Conservation (phyloP, 1,284 basidiomycete genomes). For the Ustilago trichophora region DNA sequence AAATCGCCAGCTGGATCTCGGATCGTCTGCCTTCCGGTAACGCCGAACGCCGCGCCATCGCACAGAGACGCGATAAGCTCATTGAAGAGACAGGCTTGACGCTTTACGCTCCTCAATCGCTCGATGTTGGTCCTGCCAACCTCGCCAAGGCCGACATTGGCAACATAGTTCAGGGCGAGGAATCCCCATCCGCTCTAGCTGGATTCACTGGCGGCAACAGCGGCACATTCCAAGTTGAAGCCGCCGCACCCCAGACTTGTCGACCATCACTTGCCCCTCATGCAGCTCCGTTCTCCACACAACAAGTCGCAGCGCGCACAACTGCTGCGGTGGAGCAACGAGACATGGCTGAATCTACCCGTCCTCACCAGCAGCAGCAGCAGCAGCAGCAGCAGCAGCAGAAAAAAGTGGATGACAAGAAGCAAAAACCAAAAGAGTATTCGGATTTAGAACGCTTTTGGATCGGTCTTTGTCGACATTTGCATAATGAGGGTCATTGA, state of each 20-base stretch:
- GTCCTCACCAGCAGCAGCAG: not conserved
- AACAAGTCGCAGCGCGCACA: conserved; percentile 4
- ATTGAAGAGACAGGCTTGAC: conserved; percentile 29
- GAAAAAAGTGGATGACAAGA: not conserved
- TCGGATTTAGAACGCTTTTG: conserved; percentile 60
- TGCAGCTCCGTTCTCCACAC: conserved; percentile 14
- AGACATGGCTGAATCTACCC: too few relatives aligned
- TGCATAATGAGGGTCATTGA: conserved; percentile 56
- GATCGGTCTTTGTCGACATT: conserved; percentile 60
- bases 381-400: not conserved
- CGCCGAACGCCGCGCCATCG: conserved; percentile 47
- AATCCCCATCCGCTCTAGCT: too few relatives aligned
- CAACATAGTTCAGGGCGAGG: too few relatives aligned
- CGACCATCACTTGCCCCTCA: conserved; percentile 1
- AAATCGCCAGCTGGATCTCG: conserved; percentile 61
- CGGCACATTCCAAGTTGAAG: too few relatives aligned
- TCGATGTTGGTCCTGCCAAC: too few relatives aligned
- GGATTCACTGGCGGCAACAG: too few relatives aligned
- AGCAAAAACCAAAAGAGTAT: conserved; percentile 4
- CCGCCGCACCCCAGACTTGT: not conserved
- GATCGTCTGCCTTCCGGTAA: conserved; percentile 57
- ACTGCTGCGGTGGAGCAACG: not conserved
- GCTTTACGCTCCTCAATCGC: conserved; percentile 18
- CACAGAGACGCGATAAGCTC: conserved; percentile 28
- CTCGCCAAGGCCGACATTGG: too few relatives aligned